Conservation (phyloP, 2,329 filamentous ascomycete species). For the Hypocreales sp. region DNA sequence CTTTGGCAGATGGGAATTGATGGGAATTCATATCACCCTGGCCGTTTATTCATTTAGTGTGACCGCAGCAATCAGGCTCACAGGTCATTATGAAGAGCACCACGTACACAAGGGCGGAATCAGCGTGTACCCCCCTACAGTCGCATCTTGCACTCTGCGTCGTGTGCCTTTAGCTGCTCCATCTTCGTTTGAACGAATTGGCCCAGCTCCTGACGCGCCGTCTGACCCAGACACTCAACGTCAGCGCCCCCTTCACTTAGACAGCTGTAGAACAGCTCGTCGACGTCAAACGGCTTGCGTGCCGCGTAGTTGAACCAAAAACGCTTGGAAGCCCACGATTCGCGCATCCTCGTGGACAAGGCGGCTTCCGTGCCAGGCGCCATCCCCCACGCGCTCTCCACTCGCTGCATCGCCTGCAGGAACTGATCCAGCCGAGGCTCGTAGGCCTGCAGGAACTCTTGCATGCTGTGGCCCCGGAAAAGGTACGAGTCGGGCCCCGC, state of each 20-base stretch:
- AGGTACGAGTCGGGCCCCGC: conserved; percentile 10
- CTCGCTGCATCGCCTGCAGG: conserved; percentile 15
- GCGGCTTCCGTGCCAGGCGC: neutral
- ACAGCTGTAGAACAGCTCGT: conserved; percentile 15
- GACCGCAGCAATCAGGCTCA: no score
- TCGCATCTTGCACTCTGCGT: neutral
- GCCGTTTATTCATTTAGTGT: no score
- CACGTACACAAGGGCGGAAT: no score
- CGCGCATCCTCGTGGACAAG: conserved; percentile 15
- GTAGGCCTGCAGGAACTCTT: neutral
- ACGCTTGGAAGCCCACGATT: conserved; percentile 19
- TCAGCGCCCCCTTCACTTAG: conserved; percentile 8
- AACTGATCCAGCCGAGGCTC: conserved; percentile 15
- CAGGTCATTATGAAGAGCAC: no score
- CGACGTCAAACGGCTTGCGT: conserved; percentile 18
- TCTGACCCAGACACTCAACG: conserved; percentile 6
- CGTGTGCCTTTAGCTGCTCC: conserved; percentile 12
- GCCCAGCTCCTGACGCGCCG: conserved; percentile 9
- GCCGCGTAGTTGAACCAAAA: no score
- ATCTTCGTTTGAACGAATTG: conserved; percentile 11
- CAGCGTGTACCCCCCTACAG: no score
- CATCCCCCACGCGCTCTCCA: conserved; percentile 5
- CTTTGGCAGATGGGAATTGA: no score
- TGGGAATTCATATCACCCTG: no score
- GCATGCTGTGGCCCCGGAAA: conserved; percentile 10